Percentiles rank a stretch among this genome's conserved stretches.
phyloP scores from a whole-genome alignment of 331 rosid genomes.

The Cydonia oblonga region DNA sequence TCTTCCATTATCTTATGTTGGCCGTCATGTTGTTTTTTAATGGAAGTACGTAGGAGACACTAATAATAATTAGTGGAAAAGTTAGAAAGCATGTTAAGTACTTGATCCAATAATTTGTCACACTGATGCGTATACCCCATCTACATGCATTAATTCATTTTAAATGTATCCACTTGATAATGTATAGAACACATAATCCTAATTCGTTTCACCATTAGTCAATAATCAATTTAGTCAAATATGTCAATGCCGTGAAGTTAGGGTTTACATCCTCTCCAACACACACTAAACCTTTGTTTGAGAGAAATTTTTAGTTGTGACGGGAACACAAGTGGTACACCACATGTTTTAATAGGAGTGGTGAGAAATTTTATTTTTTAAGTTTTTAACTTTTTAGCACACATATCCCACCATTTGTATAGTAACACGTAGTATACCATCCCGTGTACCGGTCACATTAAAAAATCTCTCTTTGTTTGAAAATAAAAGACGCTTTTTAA shows the following conservation, averaged over 20 bases:
- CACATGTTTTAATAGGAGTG: too few relatives aligned
- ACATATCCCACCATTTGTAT: too few relatives aligned
- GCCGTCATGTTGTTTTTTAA: conserved; percentile 22
- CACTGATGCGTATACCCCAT: not conserved
- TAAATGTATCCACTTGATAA: not conserved
- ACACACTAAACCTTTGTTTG: too few relatives aligned
- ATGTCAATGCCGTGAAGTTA: not conserved
- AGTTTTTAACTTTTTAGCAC: too few relatives aligned
- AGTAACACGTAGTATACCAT: too few relatives aligned
- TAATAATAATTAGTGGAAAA: conserved; percentile 54
- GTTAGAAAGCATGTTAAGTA: conserved; percentile 26
- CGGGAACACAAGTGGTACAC: too few relatives aligned
- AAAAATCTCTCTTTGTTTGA: too few relatives aligned
- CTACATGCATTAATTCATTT: not conserved
- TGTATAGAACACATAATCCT: not conserved
- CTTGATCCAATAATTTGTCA: not conserved
- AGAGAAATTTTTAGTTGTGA: too few relatives aligned
- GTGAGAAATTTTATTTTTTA: too few relatives aligned
- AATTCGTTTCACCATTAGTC: not conserved
- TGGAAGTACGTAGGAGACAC: conserved; percentile 30
- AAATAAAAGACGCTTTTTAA: too few relatives aligned
- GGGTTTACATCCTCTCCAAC: not conserved
- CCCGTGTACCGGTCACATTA: too few relatives aligned
- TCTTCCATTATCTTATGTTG: conserved; percentile 44
- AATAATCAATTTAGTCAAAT: conserved; percentile 1